Evolutionary conservation across 208 protist genomes (phyloP).

Genomic region (Crithidia expoeki): DNA sequence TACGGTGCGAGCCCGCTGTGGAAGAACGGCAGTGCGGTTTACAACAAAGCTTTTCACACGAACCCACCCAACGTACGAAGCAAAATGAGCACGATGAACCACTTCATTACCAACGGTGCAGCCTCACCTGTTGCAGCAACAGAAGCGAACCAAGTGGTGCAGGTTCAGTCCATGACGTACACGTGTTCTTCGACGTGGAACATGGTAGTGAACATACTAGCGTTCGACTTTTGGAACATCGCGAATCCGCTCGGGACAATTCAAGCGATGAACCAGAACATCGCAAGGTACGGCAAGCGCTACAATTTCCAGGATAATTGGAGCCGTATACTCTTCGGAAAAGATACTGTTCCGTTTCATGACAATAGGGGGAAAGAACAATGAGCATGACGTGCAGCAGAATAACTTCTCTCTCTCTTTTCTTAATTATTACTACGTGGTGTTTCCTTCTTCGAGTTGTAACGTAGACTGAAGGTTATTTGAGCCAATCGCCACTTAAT

Average conservation of each 20-base stretch:
- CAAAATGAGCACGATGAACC: slow-evolving; percentile 49
- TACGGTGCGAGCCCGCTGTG: slow-evolving; percentile 23
- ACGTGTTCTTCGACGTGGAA: slow-evolving; percentile 40
- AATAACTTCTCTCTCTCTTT: slow-evolving; percentile 1
- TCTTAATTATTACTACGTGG: slow-evolving; percentile 6
- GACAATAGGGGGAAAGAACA: background rate
- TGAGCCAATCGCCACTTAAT: no score
- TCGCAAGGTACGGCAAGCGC: slow-evolving; percentile 29
- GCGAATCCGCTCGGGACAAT: slow-evolving; percentile 38
- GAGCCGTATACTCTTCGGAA: slow-evolving; percentile 33
- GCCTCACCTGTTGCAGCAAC: slow-evolving; percentile 31
- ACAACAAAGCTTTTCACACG: slow-evolving; percentile 27
- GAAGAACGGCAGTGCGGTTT: slow-evolving; percentile 35
- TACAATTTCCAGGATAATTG: slow-evolving; percentile 33
- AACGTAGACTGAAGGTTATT: no score
- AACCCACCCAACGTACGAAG: slow-evolving; percentile 32
- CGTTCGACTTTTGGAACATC: slow-evolving; percentile 49
- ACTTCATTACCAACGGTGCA: slow-evolving; percentile 38
- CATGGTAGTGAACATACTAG: slow-evolving; percentile 38
- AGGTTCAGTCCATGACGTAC: slow-evolving; percentile 26
- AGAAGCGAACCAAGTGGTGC: slow-evolving; percentile 25
- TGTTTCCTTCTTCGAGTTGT: slow-evolving; percentile 7
- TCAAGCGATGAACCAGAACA: slow-evolving; percentile 41
- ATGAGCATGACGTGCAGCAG: no score
- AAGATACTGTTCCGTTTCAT: background rate